Conservation (phyloP, 2,329 filamentous ascomycete genomes). For the Calycina marina region DNA sequence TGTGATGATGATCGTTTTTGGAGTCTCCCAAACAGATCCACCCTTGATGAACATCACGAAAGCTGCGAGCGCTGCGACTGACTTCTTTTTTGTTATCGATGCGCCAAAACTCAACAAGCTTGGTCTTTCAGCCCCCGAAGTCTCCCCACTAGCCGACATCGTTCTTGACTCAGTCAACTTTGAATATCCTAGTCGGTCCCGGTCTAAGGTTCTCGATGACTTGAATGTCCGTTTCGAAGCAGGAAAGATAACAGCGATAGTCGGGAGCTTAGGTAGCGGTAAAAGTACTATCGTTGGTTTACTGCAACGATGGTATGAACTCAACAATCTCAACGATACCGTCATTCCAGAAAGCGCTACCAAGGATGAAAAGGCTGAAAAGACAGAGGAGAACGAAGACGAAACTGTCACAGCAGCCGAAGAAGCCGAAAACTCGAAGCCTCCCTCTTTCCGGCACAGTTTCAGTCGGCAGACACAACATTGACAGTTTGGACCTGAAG, state of each 20-base stretch:
- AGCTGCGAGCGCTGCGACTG: constrained; percentile 24
- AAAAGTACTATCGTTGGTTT: constrained; percentile 63
- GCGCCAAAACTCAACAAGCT: constrained; percentile 24
- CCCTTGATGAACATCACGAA: constrained; percentile 37
- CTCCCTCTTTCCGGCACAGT: constrained; percentile 27
- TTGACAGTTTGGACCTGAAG: constrained; percentile 45
- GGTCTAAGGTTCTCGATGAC: constrained; percentile 47
- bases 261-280: constrained; percentile 57
- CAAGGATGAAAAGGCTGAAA: constrained; percentile 28
- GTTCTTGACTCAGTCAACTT: constrained; percentile 53
- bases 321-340: constrained; percentile 34
- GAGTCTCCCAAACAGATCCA: constrained; percentile 40
- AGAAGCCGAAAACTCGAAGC: constrained; percentile 24
- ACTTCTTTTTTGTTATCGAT: constrained; percentile 25
- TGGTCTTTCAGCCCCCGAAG: constrained; percentile 32
- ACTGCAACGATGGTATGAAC: constrained; percentile 57
- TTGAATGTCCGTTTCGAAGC: constrained; percentile 43
- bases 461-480: constrained; percentile 34
- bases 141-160: constrained; percentile 37
- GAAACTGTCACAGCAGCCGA: constrained; percentile 17
- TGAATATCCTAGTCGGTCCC: constrained; percentile 52
- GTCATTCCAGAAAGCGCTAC: constrained; percentile 26
- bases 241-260: constrained; percentile 58
- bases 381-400: constrained; percentile 9
- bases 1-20: constrained; percentile 28